Evolutionary conservation across 208 protist species (phyloP), one percentile per base, ranked within the genome.

Genomic region (Leishmania gerbilli): DNA sequence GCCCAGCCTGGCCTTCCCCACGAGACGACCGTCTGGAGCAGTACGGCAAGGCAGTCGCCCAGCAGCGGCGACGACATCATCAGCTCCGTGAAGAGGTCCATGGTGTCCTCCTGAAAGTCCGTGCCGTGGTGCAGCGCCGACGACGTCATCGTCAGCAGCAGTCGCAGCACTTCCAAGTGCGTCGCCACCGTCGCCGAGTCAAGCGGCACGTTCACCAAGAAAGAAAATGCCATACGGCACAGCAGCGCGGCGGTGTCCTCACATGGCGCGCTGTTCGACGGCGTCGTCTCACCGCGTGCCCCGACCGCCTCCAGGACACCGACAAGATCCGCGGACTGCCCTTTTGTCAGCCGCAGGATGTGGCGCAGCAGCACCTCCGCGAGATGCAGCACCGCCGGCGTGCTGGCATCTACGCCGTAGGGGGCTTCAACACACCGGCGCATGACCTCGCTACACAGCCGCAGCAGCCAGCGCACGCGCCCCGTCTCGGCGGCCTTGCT

Each of bases 71-170:
- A 93, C 7, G 84, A 83, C 83, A 97, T 83, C 31, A 96, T 92
- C 69, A 92, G 84, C 75, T 95, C 91, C 67, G 89, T 95, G 76
- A 96, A 97, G 31, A 94, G 64, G 79, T 97, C 94, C 68, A 93
- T 90, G n/a, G 78, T 62, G 19, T 79, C 81, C 76, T 94, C 85
- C 40, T 83, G 64, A 31, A 90, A 89, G 24, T 80, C 76, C 15
- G 88, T 93, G 71, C 71, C 83, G 87, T 97, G 94, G 68, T 96
- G 92, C 71, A 97, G 86, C 31, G 92, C 89, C 58, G 92, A 90
- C 34, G 92, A 93, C 47, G 81, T 94, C 88, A 96, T 88, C n/a
- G 89, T 94, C 7, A 96, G 82, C 37, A 97, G 84, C 58, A 97
- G 82, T 15, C 83, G 88, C 40, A 91, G 74, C 45, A 93, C 89